Base-by-base conservation (phyloP, 1,139 yeast genomes). In the Scheffersomyces illinoinensis region DNA sequence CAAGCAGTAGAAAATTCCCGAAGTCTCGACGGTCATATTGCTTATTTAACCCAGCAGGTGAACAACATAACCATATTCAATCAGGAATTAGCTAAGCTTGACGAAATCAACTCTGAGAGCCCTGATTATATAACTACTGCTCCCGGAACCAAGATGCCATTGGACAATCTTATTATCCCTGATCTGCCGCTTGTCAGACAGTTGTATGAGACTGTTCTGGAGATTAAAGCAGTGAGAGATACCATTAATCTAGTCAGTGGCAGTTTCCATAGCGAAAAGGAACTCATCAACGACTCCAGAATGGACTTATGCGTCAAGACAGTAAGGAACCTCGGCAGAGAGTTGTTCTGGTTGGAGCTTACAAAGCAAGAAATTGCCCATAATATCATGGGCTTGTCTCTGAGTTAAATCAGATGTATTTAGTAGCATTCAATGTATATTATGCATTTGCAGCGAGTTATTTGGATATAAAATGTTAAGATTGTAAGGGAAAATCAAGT, bases 201-300 rank as follows among this genome's bases (percentile, higher is more conserved):
- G 64, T 76, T 92, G n/a, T 90, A 90, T 69, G 85, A 85, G 39
- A 75, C 88, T 1, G 85, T 85, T 0, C 84, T 93, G 53, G 89
- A 86, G 51, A 90, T 89, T 57, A 81, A 84, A 62, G 90, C 97
- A 0, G 83, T 87, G 33, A 85, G 85, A 53, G 97, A 93, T 68
- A 79, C 92, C 0, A 69, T 84, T 8, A 80, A 84, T 58, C 78
- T 86, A 18, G 77, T 93, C 19, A 83, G 86, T 12, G 86, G 88
- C 24, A 82, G 86, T 8, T 84, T 76, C 60, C 66, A 70, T 4
- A 63, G 71, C 3, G 73, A 74, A 57, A 62, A 67, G 5, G 84
- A 80, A 61, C 56, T 78, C 4, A 74, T 81, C 39, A 76, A 70
- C 57, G 77, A 81, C 62, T 62, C 64, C 1, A 73, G 68, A 14